phyloP scores from a whole-genome alignment of 2,329 filamentous ascomycete species.

The Colletotrichum eleusines region DNA sequence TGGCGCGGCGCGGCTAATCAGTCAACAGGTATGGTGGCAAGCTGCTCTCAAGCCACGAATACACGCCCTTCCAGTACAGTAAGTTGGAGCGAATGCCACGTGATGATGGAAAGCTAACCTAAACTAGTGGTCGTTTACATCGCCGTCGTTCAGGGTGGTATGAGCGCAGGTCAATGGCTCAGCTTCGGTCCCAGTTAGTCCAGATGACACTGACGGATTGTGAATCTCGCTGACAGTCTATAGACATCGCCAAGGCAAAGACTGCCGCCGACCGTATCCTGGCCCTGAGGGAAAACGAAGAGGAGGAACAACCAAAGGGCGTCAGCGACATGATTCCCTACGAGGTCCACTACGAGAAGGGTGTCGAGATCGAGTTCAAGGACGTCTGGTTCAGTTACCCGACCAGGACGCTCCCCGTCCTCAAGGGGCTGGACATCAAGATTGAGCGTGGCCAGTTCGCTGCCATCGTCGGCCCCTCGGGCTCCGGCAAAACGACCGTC shows the following conservation, averaged over 20 bases:
- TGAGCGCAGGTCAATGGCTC: conserved; percentile 42
- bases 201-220: no score
- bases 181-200: conserved; percentile 40
- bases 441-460: conserved; percentile 72
- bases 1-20: background rate
- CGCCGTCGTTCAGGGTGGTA: conserved; percentile 42
- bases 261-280: conserved; percentile 41
- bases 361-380: conserved; percentile 42
- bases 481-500: conserved; percentile 48
- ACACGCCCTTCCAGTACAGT: conserved; percentile 43
- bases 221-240: background rate
- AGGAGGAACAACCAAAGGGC: conserved; percentile 55
- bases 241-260: conserved; percentile 42
- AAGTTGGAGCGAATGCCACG: background rate
- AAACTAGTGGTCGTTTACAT: conserved; percentile 41
- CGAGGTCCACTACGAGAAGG: conserved; percentile 43
- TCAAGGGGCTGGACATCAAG: conserved; percentile 43
- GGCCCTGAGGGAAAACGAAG: conserved; percentile 35
- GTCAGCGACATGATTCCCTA: conserved; percentile 30
- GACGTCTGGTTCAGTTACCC: conserved; percentile 43
- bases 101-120: background rate
- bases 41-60: conserved; percentile 37
- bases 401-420: conserved; percentile 27
- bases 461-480: conserved; percentile 75
- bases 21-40: conserved; percentile 37